Evolutionary conservation across 2,329 filamentous ascomycete genomes (phyloP), one percentile per base, ranked within the genome.

Genomic region (Fusarium camptoceras): DNA sequence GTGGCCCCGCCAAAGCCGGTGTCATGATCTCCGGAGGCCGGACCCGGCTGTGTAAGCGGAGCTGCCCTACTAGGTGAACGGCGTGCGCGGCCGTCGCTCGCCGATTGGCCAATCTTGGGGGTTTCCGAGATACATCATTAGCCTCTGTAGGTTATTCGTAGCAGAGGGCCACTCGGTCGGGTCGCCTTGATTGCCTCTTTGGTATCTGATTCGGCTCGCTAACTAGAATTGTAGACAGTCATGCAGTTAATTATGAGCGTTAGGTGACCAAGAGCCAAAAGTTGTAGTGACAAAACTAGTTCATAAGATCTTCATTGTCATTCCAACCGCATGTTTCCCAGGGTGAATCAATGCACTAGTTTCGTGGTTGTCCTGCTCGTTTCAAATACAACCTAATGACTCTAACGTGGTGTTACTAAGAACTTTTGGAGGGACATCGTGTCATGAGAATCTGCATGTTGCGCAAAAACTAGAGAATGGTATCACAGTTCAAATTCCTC

Each of bases 41-140:
- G 70, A 54, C 59, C 72, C 71, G 73, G 75, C 63, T 64, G 57
- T 50, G 51, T 56, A 50, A 59, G 68, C 69, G 72, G 74, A 71
- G 59, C 63, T 66, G 61, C 64, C 68, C 30, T 65, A 30, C 57
- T 61, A 54, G 68, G 64, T 59, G 66, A 62, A 34, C 60, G 67
- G 69, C 65, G 61, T 75, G 71, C 55, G 57, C 55, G 55, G 61
- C 73, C 55, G 59, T 56, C 55, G 57, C 25, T 34, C 65, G 49
- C 63, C 70, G 59, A 75, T 75, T 75, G 73, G 73, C 50, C 53
- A 56, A 48, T 27, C 47, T 47, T 14, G 30, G 34, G 28, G 30
- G 50, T 22, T 63, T 46, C 54, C 44, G 58, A 55, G 27, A 46
- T 59, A 55, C 54, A 55, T 49, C 58, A 51, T 53, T 68, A 70